Percentiles rank a stretch among this genome's conserved stretches.
Evolutionary conservation across 305 asterid genomes (phyloP).

Genomic region (Rubia peregrina): DNA sequence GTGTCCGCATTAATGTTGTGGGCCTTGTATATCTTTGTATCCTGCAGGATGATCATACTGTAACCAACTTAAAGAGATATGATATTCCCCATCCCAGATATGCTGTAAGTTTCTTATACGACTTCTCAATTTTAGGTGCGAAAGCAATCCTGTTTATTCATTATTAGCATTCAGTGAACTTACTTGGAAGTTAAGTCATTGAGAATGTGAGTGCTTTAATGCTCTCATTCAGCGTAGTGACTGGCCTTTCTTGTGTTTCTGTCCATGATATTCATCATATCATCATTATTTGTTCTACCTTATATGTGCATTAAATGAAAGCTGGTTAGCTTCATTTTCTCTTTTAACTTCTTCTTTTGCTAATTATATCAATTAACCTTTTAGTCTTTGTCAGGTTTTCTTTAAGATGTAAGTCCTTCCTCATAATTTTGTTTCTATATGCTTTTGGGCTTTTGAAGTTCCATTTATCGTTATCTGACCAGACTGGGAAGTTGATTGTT

Average conservation of each 20-base stretch:
- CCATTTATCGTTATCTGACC: not conserved
- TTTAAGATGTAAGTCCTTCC: not conserved
- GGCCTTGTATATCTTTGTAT: slow-evolving; percentile 14
- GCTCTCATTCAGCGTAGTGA: not conserved
- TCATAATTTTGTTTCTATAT: not conserved
- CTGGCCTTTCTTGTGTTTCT: not conserved
- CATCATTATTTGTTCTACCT: not conserved
- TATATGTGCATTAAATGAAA: not conserved
- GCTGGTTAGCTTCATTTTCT: not conserved
- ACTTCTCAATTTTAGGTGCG: slow-evolving; percentile 6
- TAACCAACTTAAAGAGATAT: slow-evolving; percentile 33
- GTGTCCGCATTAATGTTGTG: not conserved
- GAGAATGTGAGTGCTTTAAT: not conserved
- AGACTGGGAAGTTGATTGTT: not conserved
- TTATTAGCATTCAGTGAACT: not conserved
- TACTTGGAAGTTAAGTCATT: slow-evolving; percentile 3
- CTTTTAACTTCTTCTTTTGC: not conserved
- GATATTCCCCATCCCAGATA: slow-evolving; percentile 47
- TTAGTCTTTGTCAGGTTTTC: not conserved
- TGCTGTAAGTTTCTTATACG: slow-evolving; percentile 58
- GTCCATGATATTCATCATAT: not conserved
- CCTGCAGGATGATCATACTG: slow-evolving; percentile 39
- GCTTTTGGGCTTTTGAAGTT: not conserved
- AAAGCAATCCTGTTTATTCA: slow-evolving; percentile 7
- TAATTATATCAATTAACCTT: not conserved